Conservation (phyloP, 257 asterid species). For the Leptodermis oblonga region DNA sequence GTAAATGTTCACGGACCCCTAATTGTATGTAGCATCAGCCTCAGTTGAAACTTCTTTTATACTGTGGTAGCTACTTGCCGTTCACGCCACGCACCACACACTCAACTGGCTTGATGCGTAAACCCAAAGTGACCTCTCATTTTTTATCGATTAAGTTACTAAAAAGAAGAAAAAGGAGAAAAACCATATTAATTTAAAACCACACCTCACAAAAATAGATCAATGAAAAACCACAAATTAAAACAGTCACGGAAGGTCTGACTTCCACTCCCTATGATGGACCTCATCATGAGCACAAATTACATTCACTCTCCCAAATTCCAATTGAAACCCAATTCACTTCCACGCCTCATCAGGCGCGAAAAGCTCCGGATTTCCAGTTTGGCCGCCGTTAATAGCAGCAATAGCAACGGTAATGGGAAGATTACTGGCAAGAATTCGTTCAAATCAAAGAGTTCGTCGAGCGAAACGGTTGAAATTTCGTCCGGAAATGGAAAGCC, state of each 20-base stretch:
- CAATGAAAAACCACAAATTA: not conserved
- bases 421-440: not conserved
- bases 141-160: not conserved
- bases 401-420: not conserved
- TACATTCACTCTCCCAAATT: not conserved
- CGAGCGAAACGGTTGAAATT: not conserved
- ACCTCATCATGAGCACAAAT: constrained; percentile 8
- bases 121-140: not conserved
- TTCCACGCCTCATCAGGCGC: not conserved
- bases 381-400: not conserved
- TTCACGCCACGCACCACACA: not conserved
- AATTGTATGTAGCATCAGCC: too few species aligned
- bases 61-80: too few species aligned
- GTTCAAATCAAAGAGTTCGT: not conserved
- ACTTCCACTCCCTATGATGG: not conserved
- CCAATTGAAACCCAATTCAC: constrained; percentile 1
- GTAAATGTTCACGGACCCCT: too few species aligned
- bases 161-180: not conserved
- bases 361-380: constrained; percentile 8
- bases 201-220: not conserved
- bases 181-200: not conserved
- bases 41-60: too few species aligned
- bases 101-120: not conserved
- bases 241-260: not conserved
- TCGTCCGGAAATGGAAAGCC: constrained; percentile 10